Conservation (phyloP, 106 monocot species). For the Allium sativum region DNA sequence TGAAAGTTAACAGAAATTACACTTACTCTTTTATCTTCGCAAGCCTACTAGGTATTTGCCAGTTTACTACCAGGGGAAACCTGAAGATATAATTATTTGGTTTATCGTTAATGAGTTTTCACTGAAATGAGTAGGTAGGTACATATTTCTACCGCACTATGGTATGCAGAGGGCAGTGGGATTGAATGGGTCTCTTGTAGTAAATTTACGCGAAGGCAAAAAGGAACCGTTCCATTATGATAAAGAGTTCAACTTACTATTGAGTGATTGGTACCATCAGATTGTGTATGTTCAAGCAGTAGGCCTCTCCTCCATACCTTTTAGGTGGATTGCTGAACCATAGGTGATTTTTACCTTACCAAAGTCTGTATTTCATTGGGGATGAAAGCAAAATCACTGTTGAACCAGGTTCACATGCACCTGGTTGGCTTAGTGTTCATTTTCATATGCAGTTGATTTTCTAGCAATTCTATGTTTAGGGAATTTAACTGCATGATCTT, state of each 20-base stretch:
- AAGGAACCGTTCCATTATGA: conserved; percentile 67
- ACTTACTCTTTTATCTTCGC: no score
- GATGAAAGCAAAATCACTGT: no score
- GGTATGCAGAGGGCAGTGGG: conserved; percentile 91
- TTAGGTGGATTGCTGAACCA: conserved; percentile 83
- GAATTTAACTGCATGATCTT: no score
- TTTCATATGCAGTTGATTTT: no score
- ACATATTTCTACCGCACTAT: conserved; percentile 86
- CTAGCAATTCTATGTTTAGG: no score
- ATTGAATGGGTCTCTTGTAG: conserved; percentile 61
- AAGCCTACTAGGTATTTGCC: no score
- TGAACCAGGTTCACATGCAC: no score
- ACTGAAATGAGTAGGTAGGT: conserved; percentile 29
- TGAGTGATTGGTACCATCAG: conserved; percentile 80
- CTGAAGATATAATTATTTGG: no score
- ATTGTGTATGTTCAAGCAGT: conserved; percentile 27
- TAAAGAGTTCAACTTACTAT: conserved; percentile 45
- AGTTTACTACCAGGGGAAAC: no score
- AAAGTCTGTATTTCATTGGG: no score
- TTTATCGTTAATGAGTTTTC: neutral
- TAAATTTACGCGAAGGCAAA: conserved; percentile 44
- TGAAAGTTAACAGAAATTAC: no score
- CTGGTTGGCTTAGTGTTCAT: no score
- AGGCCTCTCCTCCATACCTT: conserved; percentile 64
- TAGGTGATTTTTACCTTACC: conserved; percentile 28